phyloP scores from a whole-genome alignment of 805 yeast species.

The Ogataea kodamae region DNA sequence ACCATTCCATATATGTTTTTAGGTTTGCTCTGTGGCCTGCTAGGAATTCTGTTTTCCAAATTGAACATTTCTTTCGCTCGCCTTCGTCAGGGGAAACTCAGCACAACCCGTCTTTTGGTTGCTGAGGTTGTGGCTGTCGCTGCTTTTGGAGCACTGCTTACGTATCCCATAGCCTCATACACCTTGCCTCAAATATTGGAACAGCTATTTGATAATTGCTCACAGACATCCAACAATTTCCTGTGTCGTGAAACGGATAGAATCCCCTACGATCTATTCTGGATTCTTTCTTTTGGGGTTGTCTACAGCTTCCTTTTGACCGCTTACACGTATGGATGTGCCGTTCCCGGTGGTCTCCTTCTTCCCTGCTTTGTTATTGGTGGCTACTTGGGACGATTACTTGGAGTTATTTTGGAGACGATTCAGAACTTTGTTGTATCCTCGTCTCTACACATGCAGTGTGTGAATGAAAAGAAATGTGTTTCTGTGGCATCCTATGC shows the following conservation, averaged over 20 bases:
- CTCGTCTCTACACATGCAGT: slow-evolving; percentile 37
- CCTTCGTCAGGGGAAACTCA: slow-evolving; percentile 26
- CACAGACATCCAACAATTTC: slow-evolving; percentile 15
- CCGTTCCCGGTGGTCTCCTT: slow-evolving; percentile 65
- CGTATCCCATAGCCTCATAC: slow-evolving; percentile 49
- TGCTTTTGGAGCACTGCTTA: slow-evolving; percentile 47
- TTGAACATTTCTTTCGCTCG: slow-evolving; percentile 45
- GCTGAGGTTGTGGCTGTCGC: slow-evolving; percentile 50
- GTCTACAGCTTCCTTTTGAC: slow-evolving; percentile 57
- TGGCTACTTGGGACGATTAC: slow-evolving; percentile 52
- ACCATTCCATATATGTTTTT: slow-evolving; percentile 66
- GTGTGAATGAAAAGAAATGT: slow-evolving; percentile 44
- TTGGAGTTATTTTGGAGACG: slow-evolving; percentile 50
- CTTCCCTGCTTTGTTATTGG: slow-evolving; percentile 65
- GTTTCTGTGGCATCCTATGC: slow-evolving; percentile 87
- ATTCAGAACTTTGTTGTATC: slow-evolving; percentile 40
- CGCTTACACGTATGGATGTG: slow-evolving; percentile 65
- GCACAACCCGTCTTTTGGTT: slow-evolving; percentile 31
- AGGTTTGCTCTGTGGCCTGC: slow-evolving; percentile 67
- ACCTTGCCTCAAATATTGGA: slow-evolving; percentile 54
- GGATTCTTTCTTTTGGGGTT: slow-evolving; percentile 36
- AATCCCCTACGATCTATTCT: slow-evolving; percentile 35
- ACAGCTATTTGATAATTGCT: slow-evolving; percentile 70
- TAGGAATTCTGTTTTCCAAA: slow-evolving; percentile 52
- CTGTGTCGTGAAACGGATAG: slow-evolving; percentile 28